These are phyloP conservation scores for Xerocomus nothofagi DNA, from an alignment of 1,284 basidiomycete species.

Conservation along the genomic window DNA sequence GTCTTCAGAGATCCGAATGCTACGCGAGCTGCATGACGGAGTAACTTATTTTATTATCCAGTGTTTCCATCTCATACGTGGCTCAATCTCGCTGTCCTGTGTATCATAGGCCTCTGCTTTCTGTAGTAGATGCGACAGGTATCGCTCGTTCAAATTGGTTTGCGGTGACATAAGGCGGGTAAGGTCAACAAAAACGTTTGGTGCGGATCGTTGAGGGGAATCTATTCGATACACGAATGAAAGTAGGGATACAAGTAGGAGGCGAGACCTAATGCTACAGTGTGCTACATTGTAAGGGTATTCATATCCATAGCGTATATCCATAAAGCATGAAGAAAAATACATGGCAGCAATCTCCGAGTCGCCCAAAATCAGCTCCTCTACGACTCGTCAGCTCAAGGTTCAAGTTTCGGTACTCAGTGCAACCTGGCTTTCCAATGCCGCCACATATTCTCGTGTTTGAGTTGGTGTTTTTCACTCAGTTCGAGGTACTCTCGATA, in stretches of 20 bases:
- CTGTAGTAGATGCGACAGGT: background rate
- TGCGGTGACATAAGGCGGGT: background rate
- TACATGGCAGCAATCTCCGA: background rate
- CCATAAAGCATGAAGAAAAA: constrained; percentile 4
- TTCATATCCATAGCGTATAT: constrained; percentile 10
- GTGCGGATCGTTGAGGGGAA: background rate
- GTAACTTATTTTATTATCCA: constrained; percentile 27
- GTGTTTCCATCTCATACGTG: constrained; percentile 17
- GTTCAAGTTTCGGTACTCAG: constrained; percentile 1
- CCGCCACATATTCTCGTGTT: constrained; percentile 54
- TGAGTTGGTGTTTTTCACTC: constrained; percentile 47
- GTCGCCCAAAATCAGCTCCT: background rate
- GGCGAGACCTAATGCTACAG: constrained; percentile 30
- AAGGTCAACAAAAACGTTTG: no score
- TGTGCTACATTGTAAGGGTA: constrained; percentile 9
- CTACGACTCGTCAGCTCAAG: background rate
- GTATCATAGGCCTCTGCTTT: constrained; percentile 8
- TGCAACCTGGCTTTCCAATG: constrained; percentile 41
- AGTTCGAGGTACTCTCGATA: constrained; percentile 56
- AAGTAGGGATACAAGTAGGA: constrained; percentile 24
- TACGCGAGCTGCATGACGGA: constrained; percentile 49
- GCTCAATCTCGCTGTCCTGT: constrained; percentile 9
- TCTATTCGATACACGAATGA: constrained; percentile 24
- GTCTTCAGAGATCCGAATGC: constrained; percentile 74
- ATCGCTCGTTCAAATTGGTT: background rate